Evolutionary conservation across 305 asterid species (phyloP).

Genomic region (Fraxinus dipetala): DNA sequence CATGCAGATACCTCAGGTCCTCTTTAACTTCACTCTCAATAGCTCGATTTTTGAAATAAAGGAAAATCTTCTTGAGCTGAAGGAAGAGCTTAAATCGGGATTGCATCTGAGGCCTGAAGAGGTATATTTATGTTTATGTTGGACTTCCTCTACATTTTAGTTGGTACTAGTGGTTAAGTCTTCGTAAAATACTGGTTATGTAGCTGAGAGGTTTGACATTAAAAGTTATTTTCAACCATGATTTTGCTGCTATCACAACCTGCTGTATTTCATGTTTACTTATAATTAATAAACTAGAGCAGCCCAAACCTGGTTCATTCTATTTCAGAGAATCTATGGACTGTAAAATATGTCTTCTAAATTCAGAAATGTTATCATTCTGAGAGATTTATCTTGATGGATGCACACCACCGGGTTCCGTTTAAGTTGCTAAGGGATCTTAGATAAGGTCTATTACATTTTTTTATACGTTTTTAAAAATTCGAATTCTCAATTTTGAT

Average conservation of each 20-base stretch:
- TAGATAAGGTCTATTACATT: neutral
- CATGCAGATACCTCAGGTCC: slow-evolving; percentile 36
- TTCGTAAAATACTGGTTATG: slow-evolving; percentile 4
- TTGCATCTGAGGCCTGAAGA: slow-evolving; percentile 64
- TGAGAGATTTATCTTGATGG: neutral
- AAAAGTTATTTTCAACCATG: neutral
- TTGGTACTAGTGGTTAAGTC: neutral
- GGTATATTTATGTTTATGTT: slow-evolving; percentile 40
- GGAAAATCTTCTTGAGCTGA: slow-evolving; percentile 59
- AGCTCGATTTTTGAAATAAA: slow-evolving; percentile 72
- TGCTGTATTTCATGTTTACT: neutral
- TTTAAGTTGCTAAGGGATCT: neutral
- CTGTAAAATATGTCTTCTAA: neutral
- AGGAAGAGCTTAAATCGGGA: slow-evolving; percentile 63
- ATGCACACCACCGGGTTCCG: neutral
- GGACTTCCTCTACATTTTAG: neutral
- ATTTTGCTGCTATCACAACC: neutral
- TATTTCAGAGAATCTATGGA: neutral
- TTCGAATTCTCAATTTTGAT: neutral
- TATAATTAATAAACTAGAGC: neutral
- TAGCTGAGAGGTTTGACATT: neutral
- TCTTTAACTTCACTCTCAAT: slow-evolving; percentile 68
- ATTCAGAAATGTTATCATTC: neutral
- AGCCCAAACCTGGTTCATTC: neutral
- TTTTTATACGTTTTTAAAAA: neutral